Conservation (phyloP, 78 protist genomes). For the Protostelium mycophagum region DNA sequence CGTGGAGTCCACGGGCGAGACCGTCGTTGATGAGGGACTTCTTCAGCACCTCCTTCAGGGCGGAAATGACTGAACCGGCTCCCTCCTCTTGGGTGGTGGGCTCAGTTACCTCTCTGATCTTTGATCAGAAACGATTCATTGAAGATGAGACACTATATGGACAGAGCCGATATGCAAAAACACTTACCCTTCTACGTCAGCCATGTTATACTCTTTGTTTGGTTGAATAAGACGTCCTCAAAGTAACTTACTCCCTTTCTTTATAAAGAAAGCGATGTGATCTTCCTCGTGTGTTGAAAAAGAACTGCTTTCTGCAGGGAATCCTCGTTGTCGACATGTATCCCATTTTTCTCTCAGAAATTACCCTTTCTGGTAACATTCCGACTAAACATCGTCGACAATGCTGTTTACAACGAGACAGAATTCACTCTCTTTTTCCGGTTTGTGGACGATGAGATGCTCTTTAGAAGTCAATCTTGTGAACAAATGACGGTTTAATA, state of each 20-base stretch:
- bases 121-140: background rate
- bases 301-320: too few species aligned
- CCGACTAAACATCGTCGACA: too few species aligned
- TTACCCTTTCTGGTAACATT: background rate
- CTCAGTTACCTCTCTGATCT: background rate
- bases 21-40: constrained; percentile 77
- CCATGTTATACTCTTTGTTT: background rate
- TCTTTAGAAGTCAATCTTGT: too few species aligned
- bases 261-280: background rate
- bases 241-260: background rate
- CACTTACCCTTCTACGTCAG: background rate
- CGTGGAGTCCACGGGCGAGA: constrained; percentile 93
- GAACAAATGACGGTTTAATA: too few species aligned
- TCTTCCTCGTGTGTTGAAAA: background rate
- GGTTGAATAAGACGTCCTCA: background rate
- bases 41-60: constrained; percentile 86
- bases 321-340: background rate
- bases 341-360: background rate
- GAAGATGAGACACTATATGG: background rate
- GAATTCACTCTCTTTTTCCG: too few species aligned
- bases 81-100: constrained; percentile 3
- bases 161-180: background rate
- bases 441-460: too few species aligned
- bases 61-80: constrained; percentile 24
- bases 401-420: too few species aligned